Conservation (phyloP, 257 asterid species). For the Nicotiana undulata region DNA sequence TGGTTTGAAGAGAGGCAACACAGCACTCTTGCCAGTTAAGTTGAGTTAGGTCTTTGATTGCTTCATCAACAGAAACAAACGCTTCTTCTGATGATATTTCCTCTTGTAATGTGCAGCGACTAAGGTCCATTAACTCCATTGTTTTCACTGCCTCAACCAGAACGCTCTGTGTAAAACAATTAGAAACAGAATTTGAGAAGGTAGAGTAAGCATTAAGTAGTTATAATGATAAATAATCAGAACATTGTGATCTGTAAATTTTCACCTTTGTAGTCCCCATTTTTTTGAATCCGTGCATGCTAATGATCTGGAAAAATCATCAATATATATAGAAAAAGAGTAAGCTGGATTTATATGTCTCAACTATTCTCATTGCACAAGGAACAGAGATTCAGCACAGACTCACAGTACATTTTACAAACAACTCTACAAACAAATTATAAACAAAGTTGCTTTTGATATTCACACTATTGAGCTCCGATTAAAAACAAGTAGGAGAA, state of each 20-base stretch:
- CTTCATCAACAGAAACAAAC: conserved; percentile 31
- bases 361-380: too few species aligned
- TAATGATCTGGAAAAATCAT: conserved; percentile 17
- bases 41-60: conserved; percentile 35
- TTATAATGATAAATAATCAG: neutral
- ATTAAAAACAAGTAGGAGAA: too few species aligned
- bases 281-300: conserved; percentile 27
- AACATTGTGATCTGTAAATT: neutral
- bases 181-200: neutral
- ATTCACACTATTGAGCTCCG: too few species aligned
- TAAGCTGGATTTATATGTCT: too few species aligned
- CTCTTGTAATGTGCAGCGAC: conserved; percentile 47
- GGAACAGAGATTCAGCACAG: too few species aligned
- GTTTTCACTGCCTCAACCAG: conserved; percentile 34
- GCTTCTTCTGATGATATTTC: conserved; percentile 36
- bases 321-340: neutral
- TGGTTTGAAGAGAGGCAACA: conserved; percentile 46
- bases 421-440: too few species aligned
- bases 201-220: neutral
- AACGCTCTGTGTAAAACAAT: conserved; percentile 18
- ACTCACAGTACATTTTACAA: neutral
- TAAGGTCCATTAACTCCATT: conserved; percentile 43
- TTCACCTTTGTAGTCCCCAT: neutral
- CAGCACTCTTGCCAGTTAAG: conserved; percentile 73
- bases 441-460: too few species aligned